Base-by-base conservation (phyloP, 2,329 filamentous ascomycete genomes). In the Hypoxylon sp. region DNA sequence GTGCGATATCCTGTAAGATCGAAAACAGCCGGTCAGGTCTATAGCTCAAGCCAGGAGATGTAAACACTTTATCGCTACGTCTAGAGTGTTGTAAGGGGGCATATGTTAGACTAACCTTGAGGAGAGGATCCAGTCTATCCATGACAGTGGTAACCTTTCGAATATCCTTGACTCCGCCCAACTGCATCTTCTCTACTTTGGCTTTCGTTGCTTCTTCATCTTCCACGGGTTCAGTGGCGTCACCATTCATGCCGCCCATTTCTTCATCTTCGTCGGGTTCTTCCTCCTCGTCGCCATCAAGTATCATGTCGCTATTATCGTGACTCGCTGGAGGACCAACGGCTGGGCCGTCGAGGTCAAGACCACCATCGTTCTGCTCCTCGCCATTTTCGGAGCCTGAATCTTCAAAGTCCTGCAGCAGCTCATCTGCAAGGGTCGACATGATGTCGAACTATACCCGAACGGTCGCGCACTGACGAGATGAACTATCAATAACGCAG, bases 381-480 rank as follows among this genome's bases (percentile, higher is more conserved):
- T 89, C 88, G 68, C 91, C 90, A 38, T 86, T 88, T 74, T 96
- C 93, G 57, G 93, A 93, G 56, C 90, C 93, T 5, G 90, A 93
- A 76, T 97, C 93, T 75, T 94, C 93, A 71, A 97, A 96, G 78
- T 97, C 93, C 76, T 96, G 93, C 74, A 98, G 86, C 10, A 99
- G 87, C 79, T 98, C 95, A 76, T 98, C 94, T 69, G 93, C 95
- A 70, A 97, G 87, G 48, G 93, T 97, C 79, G 95, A 93, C 94
- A 98, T 97, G 57, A 68, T 80, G 75, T 28, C 61, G 69, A 57
- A 62, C 14, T 49, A 50, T 41, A 49, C 52, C 58, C 5, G 13
- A 21, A 49, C 38, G 41, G 48, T 60, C 21, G 21, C 43, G 57
- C 50, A 21, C 11, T 34, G 23, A 23, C 32, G 13, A 21, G 23